Conservation (phyloP, 2,329 filamentous ascomycete genomes). For the Mycosphaerella sp. region DNA sequence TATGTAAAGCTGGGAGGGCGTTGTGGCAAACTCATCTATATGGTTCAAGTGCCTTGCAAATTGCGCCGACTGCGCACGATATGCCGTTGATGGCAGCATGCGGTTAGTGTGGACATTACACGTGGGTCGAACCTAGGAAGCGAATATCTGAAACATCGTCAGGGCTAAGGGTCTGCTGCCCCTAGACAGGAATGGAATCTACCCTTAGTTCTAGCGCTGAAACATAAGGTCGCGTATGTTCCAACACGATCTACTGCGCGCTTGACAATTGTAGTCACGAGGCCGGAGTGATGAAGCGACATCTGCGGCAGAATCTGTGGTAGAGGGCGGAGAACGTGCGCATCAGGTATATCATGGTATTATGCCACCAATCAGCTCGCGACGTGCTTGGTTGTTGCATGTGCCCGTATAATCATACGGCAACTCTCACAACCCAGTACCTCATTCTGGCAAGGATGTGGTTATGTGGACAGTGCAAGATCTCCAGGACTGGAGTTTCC, state of each 20-base stretch:
- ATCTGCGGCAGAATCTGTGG: not conserved
- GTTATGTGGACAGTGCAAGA: not conserved
- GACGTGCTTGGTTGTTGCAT: not conserved
- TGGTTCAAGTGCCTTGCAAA: not conserved
- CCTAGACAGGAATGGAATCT: too few relatives aligned
- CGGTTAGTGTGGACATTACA: not conserved
- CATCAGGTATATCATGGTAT: not conserved
- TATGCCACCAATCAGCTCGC: not conserved
- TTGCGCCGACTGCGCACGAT: not conserved
- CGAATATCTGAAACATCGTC: not conserved
- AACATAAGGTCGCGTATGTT: not conserved
- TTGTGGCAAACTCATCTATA: not conserved
- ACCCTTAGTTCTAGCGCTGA: not conserved
- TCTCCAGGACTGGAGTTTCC: too few relatives aligned
- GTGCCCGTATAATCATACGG: not conserved
- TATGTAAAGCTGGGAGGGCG: not conserved
- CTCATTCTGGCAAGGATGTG: not conserved
- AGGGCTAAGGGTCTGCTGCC: too few relatives aligned
- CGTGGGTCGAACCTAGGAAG: not conserved
- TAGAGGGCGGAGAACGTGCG: not conserved
- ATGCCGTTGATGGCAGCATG: not conserved
- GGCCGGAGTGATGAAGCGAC: not conserved
- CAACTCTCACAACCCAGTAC: not conserved
- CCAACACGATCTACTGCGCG: not conserved
- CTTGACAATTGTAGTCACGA: not conserved